These are phyloP conservation scores for Aristolochia fimbriata DNA, from an alignment of 164 flowering plant species.

Conservation along the genomic window DNA sequence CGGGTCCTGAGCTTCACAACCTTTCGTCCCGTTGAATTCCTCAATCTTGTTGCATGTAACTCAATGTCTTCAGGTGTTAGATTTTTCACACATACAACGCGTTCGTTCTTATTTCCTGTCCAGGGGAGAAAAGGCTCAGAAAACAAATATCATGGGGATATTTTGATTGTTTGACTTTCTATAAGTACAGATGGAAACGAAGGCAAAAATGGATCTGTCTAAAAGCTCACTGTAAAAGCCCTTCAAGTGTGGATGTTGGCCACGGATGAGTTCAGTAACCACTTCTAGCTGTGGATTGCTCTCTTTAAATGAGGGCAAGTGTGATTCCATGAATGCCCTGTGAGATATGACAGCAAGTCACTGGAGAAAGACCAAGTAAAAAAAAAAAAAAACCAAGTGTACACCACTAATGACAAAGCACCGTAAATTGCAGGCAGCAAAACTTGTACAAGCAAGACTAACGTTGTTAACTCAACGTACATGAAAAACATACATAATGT, in stretches of 20 bases:
- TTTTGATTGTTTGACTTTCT: neutral
- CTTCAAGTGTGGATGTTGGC: slow-evolving; percentile 85
- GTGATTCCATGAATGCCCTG: slow-evolving; percentile 89
- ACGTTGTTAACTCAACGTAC: neutral
- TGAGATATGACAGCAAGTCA: neutral
- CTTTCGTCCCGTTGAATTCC: slow-evolving; percentile 65
- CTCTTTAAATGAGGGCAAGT: slow-evolving; percentile 61
- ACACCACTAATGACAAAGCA: neutral
- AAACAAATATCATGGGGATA: neutral
- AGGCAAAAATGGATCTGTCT: neutral
- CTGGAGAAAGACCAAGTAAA: neutral
- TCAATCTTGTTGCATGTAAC: slow-evolving; percentile 55
- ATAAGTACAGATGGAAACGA: neutral
- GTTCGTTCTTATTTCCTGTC: slow-evolving; percentile 67
- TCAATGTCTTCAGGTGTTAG: slow-evolving; percentile 52
- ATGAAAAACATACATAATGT: neutral
- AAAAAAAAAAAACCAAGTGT: neutral
- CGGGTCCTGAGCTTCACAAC: slow-evolving; percentile 81
- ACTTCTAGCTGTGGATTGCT: slow-evolving; percentile 83
- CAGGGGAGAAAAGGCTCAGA: neutral
- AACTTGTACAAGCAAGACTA: too few relatives aligned
- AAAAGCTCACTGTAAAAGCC: slow-evolving; percentile 57
- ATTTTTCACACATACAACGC: slow-evolving; percentile 83
- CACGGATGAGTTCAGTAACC: slow-evolving; percentile 69
- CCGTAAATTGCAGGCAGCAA: neutral